Percentiles rank a stretch among this genome's conserved stretches.
phyloP scores from a whole-genome alignment of 176 grass and related monocot species.

The Ananas comosus region DNA sequence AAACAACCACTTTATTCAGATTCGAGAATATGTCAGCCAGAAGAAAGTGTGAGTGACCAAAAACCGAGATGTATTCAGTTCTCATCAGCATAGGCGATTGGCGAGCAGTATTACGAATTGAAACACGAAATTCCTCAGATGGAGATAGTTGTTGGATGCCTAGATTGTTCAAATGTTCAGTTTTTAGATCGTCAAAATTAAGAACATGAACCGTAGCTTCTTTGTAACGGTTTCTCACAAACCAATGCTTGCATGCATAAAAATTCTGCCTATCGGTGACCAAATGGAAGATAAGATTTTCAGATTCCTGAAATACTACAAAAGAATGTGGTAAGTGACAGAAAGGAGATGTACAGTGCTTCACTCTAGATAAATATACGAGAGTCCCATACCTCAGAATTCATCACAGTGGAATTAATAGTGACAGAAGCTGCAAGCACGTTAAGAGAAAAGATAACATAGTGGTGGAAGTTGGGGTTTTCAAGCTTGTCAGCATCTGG shows the following conservation, averaged over 20 bases:
- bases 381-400: constrained; percentile 44
- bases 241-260: constrained; percentile 74
- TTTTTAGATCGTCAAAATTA: constrained; percentile 50
- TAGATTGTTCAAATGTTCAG: constrained; percentile 14
- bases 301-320: constrained; percentile 57
- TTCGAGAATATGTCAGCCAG: constrained; percentile 69
- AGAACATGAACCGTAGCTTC: constrained; percentile 36
- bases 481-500: constrained; percentile 31
- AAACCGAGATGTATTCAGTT: constrained; percentile 74
- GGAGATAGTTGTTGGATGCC: constrained; percentile 35
- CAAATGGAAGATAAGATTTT: constrained; percentile 59
- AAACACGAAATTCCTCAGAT: constrained; percentile 68
- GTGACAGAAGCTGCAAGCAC: constrained; percentile 60
- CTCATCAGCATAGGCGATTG: constrained; percentile 20
- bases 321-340: constrained; percentile 28
- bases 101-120: constrained; percentile 23
- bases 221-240: constrained; percentile 54
- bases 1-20: constrained; percentile 56
- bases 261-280: constrained; percentile 64
- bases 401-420: constrained; percentile 67
- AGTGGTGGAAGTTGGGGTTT: constrained; percentile 37
- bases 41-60: constrained; percentile 76
- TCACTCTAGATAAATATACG: not conserved
- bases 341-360: constrained; percentile 23
- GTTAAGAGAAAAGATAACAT: constrained; percentile 61